Base-by-base conservation (phyloP, 768 basidiomycete species). In the Suillus luteus region DNA sequence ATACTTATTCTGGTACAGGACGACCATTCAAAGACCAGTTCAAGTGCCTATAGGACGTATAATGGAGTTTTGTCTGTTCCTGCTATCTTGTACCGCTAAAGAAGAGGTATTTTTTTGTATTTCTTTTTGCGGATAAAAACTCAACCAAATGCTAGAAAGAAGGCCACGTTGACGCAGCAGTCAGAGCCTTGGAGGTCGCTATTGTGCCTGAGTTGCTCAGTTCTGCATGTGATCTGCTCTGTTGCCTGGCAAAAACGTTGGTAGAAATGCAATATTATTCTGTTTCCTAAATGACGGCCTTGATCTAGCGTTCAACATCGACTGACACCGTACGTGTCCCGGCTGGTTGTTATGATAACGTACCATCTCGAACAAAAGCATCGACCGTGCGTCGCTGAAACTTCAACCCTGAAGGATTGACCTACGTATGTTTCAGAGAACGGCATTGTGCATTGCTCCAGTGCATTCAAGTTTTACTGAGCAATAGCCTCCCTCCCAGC, bases 21-120 rank as follows among this genome's bases (percentile, higher is more conserved):
- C 86, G 14, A 73, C 81, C 2, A 79, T 81, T 2, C 79, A 82
- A 51, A 85, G 92, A 10, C 86, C 90, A 19, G 86, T 94, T 0
- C 80, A 82, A 65, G 70, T 94, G 10, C 91, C 93, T 1, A 68
- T 91, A n/a, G 92, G 91, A 5, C 71, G 78, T 44, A 68, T 93
- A 19, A 79, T 83, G 14, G 80, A 82, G 51, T 82, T 93, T 38
- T 79, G 81, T 31, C 70, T 77, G 31, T 79, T 82, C 10, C 76
- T 93, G 19, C 68, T 87, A 70, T 76, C 71, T 73, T 85, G 75
- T 48, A 79, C 81, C 11, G 68, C 60, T 19, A 83, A 87, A 11
- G 85, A 83, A 22, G 75, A 78, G 70, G 83, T 82, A 78, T 70
- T 83, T 55, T 27, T 65, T 62, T 40, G 38, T 37, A 43, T 55